Evolutionary conservation across 2,329 filamentous ascomycete genomes (phyloP).

Genomic region (Fusarium agapanthi): DNA sequence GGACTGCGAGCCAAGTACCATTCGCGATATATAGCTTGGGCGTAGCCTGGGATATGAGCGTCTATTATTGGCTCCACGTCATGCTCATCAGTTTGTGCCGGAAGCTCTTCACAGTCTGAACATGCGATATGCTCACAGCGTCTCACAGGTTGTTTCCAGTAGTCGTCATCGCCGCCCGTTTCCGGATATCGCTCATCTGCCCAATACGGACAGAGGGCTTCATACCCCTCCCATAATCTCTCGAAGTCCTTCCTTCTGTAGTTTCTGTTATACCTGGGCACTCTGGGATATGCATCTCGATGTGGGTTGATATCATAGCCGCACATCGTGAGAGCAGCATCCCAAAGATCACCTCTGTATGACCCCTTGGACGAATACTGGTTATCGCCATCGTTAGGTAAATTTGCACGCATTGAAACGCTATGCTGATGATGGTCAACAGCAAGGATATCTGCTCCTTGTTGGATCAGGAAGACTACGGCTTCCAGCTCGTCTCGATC

Average conservation of each 20-base stretch:
- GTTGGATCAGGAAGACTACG: neutral
- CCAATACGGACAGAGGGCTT: constrained; percentile 25
- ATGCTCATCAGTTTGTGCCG: too few relatives aligned
- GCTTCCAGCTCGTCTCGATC: neutral
- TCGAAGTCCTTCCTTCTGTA: constrained; percentile 22
- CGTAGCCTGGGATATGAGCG: neutral
- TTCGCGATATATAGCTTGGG: neutral
- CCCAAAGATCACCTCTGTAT: constrained; percentile 28
- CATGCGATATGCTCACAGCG: constrained; percentile 4
- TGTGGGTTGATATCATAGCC: neutral
- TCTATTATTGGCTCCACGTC: neutral
- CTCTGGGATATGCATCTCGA: neutral
- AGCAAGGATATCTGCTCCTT: neutral
- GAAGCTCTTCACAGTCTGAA: neutral
- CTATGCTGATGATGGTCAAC: neutral
- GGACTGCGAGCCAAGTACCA: neutral
- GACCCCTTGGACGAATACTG: constrained; percentile 5
- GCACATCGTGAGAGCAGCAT: constrained; percentile 7
- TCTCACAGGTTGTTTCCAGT: constrained; percentile 5
- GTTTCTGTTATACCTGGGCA: neutral
- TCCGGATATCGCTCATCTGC: constrained; percentile 5
- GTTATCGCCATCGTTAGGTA: constrained; percentile 1
- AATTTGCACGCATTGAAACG: constrained; percentile 1
- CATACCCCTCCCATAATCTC: constrained; percentile 8
- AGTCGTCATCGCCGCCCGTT: neutral